Conservation (phyloP, 805 yeast species). For the Metschnikowia baotianmanensis region DNA sequence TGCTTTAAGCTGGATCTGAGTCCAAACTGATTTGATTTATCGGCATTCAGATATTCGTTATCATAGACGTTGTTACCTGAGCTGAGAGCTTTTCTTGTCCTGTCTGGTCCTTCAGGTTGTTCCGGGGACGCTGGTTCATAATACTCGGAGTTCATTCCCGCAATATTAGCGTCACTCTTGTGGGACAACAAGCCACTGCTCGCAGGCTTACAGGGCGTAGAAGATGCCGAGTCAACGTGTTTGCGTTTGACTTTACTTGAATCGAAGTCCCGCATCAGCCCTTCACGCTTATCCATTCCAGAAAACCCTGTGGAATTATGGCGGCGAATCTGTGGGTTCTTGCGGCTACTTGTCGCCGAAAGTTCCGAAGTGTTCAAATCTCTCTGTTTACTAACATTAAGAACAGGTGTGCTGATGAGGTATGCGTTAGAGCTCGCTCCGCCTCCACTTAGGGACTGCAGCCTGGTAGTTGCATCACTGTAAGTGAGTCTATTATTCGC, state of each 20-base stretch:
- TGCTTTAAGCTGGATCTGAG: slow-evolving; percentile 10
- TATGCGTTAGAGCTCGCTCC: slow-evolving; percentile 15
- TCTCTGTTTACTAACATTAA: slow-evolving; percentile 5
- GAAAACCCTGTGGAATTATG: slow-evolving; percentile 16
- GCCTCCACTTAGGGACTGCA: slow-evolving; percentile 8
- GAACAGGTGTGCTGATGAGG: slow-evolving; percentile 16
- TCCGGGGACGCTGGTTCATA: slow-evolving; percentile 6
- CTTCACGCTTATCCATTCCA: slow-evolving; percentile 4
- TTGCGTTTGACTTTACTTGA: slow-evolving; percentile 1
- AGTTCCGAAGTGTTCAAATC: neutral
- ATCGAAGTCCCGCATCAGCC: slow-evolving; percentile 2
- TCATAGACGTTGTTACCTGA: slow-evolving; percentile 7
- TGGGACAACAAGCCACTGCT: slow-evolving; percentile 6
- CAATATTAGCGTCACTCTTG: slow-evolving; percentile 10
- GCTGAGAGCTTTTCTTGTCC: slow-evolving; percentile 8
- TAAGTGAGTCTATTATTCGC: slow-evolving; percentile 18
- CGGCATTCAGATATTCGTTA: neutral
- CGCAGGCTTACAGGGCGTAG: slow-evolving; percentile 9
- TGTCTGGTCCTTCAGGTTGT: neutral
- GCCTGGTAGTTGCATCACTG: slow-evolving; percentile 5
- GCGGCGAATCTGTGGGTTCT: slow-evolving; percentile 12
- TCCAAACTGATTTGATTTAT: slow-evolving; percentile 3
- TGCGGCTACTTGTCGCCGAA: slow-evolving; percentile 1
- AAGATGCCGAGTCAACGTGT: slow-evolving; percentile 2
- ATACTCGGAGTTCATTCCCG: slow-evolving; percentile 6